Conservation (phyloP, 306 rosid genomes). For the Sicyos baderoa region DNA sequence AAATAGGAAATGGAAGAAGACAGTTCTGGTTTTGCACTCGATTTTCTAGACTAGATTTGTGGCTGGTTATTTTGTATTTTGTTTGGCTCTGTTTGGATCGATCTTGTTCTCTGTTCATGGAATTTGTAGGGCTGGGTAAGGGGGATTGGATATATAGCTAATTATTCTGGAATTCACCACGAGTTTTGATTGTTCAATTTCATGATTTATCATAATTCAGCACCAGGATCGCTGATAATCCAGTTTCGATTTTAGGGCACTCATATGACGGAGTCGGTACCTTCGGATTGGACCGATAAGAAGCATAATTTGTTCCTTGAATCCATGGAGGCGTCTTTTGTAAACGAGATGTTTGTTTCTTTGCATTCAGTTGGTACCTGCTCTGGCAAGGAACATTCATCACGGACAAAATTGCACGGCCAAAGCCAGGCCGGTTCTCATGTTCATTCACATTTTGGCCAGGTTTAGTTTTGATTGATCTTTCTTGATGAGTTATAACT, state of each 20-base stretch:
- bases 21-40: neutral
- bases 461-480: constrained; percentile 36
- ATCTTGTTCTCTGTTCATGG: too few relatives aligned
- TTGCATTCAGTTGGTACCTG: constrained; percentile 30
- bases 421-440: constrained; percentile 4
- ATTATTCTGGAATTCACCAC: neutral
- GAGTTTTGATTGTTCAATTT: neutral
- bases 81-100: constrained; percentile 12
- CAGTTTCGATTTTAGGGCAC: constrained; percentile 16
- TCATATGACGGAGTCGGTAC: constrained; percentile 27
- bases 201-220: neutral
- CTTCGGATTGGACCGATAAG: constrained; percentile 63
- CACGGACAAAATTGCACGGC: constrained; percentile 12
- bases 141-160: neutral
- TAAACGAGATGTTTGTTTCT: constrained; percentile 45
- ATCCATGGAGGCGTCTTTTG: constrained; percentile 76
- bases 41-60: neutral
- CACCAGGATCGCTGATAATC: constrained; percentile 2
- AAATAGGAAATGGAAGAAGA: constrained; percentile 5
- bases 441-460: constrained; percentile 21
- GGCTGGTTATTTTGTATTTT: neutral
- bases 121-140: neutral
- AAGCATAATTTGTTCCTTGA: constrained; percentile 71
- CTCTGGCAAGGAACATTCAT: neutral
- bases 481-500: neutral